phyloP scores from a whole-genome alignment of 345 rosid genomes.

The Linum tenue region DNA sequence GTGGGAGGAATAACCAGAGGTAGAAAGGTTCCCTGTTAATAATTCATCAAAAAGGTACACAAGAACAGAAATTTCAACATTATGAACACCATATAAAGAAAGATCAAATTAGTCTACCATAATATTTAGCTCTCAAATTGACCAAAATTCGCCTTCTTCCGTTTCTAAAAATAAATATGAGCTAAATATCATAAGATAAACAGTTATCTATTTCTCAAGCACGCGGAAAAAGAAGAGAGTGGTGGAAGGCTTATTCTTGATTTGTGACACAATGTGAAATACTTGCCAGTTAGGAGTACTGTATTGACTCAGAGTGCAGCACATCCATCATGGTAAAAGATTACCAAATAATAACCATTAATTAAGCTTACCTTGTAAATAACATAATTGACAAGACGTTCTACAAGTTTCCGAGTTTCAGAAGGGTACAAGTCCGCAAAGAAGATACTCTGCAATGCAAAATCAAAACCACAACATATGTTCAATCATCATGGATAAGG shows the following conservation, averaged over 20 bases:
- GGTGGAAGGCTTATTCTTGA: not conserved
- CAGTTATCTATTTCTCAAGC: not conserved
- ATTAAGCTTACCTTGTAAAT: conserved; percentile 70
- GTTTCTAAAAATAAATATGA: not conserved
- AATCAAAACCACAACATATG: conserved; percentile 11
- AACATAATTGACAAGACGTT: conserved; percentile 88
- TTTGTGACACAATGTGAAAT: no score
- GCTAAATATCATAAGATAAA: not conserved
- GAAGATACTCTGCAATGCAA: conserved; percentile 66
- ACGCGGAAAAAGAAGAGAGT: not conserved
- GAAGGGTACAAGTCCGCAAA: conserved; percentile 67
- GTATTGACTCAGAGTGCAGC: not conserved
- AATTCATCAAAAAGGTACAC: conserved; percentile 9
- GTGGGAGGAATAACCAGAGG: conserved; percentile 86
- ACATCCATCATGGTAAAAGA: not conserved
- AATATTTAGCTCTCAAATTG: not conserved
- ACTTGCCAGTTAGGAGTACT: no score
- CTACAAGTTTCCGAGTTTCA: conserved; percentile 73
- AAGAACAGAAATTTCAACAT: conserved; percentile 1
- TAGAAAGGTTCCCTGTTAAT: conserved; percentile 74
- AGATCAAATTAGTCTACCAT: not conserved
- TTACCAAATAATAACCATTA: not conserved
- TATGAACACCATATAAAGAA: not conserved
- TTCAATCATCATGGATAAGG: not conserved
- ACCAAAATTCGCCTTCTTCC: not conserved